These are phyloP conservation scores for Penicillium crystallinum DNA, from an alignment of 495 filamentous ascomycete species.

Conservation along the genomic window DNA sequence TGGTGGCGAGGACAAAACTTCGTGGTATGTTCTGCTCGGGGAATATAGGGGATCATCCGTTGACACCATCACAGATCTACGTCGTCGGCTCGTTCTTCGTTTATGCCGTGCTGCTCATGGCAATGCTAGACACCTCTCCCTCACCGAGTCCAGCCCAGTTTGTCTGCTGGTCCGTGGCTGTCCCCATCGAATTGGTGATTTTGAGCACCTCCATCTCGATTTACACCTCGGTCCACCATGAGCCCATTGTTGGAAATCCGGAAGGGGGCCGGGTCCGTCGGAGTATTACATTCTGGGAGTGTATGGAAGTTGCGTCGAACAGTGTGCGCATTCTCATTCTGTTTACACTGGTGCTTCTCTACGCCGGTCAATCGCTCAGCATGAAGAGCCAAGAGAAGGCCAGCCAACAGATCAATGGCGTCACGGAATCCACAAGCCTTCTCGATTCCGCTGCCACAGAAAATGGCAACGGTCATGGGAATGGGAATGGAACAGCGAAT, in stretches of 20 bases:
- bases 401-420: conserved; percentile 26
- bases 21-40: conserved; percentile 56
- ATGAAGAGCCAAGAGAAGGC: conserved; percentile 23
- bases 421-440: conserved; percentile 53
- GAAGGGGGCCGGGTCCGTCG: conserved; percentile 37
- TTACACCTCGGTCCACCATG: conserved; percentile 54
- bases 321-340: conserved; percentile 57
- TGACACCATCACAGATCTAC: conserved; percentile 58
- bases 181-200: conserved; percentile 63
- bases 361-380: conserved; percentile 47
- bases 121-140: conserved; percentile 70
- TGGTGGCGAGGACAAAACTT: conserved; percentile 91
- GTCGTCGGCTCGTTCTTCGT: conserved; percentile 72
- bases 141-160: conserved; percentile 70
- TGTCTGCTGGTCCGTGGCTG: conserved; percentile 64
- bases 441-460: conserved; percentile 37
- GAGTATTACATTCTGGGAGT: conserved; percentile 61
- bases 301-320: conserved; percentile 53
- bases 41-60: background rate
- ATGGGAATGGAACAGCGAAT: conserved; percentile 42
- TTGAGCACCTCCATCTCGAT: conserved; percentile 57
- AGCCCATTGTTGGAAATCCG: conserved; percentile 53
- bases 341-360: conserved; percentile 52
- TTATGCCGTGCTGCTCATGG: conserved; percentile 67
- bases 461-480: conserved; percentile 28